These are phyloP conservation scores for Pleodorina starrii DNA, from an alignment of 139 green algal genomes.

Conservation along the genomic window DNA sequence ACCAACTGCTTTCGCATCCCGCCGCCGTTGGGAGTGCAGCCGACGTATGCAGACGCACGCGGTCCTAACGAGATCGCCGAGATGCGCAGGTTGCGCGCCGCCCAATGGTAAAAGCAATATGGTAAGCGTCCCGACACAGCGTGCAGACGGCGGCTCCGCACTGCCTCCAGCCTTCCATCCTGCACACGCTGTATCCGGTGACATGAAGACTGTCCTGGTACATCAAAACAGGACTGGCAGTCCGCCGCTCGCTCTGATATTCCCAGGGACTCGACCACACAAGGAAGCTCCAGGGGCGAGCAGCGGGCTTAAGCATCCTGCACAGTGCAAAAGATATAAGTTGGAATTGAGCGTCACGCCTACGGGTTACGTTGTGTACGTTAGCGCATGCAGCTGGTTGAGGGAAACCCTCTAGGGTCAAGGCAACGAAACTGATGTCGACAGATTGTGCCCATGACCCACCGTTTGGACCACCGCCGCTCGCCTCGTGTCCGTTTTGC, in stretches of 20 bases:
- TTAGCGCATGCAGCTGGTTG: too few relatives aligned
- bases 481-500: neutral
- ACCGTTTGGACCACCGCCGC: neutral
- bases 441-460: neutral
- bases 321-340: too few relatives aligned
- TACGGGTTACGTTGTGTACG: too few relatives aligned
- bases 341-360: too few relatives aligned
- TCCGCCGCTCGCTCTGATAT: too few relatives aligned
- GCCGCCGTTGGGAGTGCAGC: neutral
- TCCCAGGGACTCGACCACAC: too few relatives aligned
- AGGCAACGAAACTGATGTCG: too few relatives aligned
- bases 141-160: neutral
- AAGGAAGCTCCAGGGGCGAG: too few relatives aligned
- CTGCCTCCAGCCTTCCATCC: conserved; percentile 5
- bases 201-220: neutral
- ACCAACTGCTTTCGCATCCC: neutral
- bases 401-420: too few relatives aligned
- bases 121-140: conserved; percentile 3
- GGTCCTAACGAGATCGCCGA: neutral
- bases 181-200: conserved; percentile 7
- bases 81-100: neutral
- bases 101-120: neutral
- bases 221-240: neutral
- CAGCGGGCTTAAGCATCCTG: too few relatives aligned
- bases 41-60: neutral